Conservation (phyloP, 2,329 filamentous ascomycete species). For the Cytospora chrysosperma region DNA sequence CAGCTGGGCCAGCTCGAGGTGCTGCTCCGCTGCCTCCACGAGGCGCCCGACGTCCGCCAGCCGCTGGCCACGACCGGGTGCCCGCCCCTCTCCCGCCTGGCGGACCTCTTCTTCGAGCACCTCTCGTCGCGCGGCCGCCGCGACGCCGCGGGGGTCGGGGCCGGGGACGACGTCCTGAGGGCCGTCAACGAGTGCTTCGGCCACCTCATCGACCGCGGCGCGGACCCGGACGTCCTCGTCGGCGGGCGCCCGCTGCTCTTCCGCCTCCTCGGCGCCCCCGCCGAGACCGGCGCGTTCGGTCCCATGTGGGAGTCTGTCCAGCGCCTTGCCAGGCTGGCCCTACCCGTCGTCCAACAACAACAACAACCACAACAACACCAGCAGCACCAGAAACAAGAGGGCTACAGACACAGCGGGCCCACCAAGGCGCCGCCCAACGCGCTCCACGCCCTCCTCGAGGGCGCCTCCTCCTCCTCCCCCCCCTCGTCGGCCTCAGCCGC, state of each 20-base stretch:
- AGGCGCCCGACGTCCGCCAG: neutral
- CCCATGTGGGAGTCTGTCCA: neutral
- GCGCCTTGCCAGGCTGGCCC: neutral
- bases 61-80: neutral
- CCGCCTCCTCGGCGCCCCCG: constrained; percentile 1
- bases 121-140: neutral
- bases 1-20: neutral
- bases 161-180: neutral
- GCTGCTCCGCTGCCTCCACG: neutral
- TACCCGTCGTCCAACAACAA: neutral
- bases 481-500: too few relatives aligned
- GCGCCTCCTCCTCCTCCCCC: neutral
- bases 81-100: neutral
- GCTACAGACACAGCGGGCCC: neutral
- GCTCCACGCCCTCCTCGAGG: constrained; percentile 1
- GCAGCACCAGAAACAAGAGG: neutral
- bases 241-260: neutral
- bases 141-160: neutral
- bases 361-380: neutral
- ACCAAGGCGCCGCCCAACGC: neutral
- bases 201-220: neutral
- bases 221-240: constrained; percentile 10
- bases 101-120: constrained; percentile 1
- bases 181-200: neutral
- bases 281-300: neutral